A percentile compares a stretch with the other conserved stretches of the same genome.
Evolutionary conservation across 2,329 filamentous ascomycete species (phyloP).

Genomic region (Zelopaecilomyces penicillatus): DNA sequence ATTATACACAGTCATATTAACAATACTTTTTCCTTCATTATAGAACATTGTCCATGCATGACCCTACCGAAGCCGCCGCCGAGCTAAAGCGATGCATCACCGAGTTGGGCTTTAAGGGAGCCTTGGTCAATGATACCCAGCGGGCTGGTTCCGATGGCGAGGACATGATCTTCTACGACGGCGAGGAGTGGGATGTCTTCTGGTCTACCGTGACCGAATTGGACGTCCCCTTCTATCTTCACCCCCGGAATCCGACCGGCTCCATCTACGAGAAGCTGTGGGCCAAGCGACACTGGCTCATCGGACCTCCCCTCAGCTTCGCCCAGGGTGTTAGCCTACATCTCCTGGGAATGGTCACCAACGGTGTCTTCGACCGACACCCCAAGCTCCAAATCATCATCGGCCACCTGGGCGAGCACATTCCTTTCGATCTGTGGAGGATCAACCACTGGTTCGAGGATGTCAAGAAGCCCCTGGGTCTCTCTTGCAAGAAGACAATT

Average conservation of each 20-base stretch:
- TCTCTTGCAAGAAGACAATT: slow-evolving; percentile 39
- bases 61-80: slow-evolving; percentile 39
- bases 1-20: too few relatives aligned
- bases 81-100: slow-evolving; percentile 47
- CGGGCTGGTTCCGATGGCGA: slow-evolving; percentile 49
- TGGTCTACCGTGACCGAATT: slow-evolving; percentile 50
- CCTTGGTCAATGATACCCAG: slow-evolving; percentile 54
- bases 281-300: slow-evolving; percentile 49
- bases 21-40: not conserved
- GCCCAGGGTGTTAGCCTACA: slow-evolving; percentile 52
- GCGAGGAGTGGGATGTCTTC: slow-evolving; percentile 51
- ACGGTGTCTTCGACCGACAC: slow-evolving; percentile 41
- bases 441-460: slow-evolving; percentile 50
- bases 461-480: slow-evolving; percentile 41
- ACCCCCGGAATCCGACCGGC: slow-evolving; percentile 51
- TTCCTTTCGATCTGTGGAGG: slow-evolving; percentile 41
- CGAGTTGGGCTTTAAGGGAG: slow-evolving; percentile 53
- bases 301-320: slow-evolving; percentile 51
- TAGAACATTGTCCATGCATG: slow-evolving; percentile 44
- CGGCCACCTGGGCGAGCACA: slow-evolving; percentile 40
- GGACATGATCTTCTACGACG: slow-evolving; percentile 57
- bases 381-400: slow-evolving; percentile 38
- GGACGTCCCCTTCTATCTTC: slow-evolving; percentile 56
- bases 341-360: slow-evolving; percentile 41
- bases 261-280: slow-evolving; percentile 49